Conservation (phyloP, 768 basidiomycete species). For the Amanita phalloides region DNA sequence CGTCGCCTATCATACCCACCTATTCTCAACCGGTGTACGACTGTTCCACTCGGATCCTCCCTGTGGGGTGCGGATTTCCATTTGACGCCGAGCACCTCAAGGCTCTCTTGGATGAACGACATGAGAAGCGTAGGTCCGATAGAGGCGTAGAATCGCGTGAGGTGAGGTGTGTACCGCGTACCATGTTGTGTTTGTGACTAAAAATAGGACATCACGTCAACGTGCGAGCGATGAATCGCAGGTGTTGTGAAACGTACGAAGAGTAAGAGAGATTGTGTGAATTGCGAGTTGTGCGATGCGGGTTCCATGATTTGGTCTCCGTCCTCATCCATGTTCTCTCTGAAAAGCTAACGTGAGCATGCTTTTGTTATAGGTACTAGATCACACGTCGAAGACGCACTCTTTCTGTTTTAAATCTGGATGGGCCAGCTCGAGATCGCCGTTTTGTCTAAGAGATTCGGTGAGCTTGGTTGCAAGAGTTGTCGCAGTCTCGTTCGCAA, state of each 20-base stretch:
- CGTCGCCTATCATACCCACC: conserved; percentile 60
- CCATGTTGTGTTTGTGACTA: conserved; percentile 82
- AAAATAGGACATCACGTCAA: not conserved
- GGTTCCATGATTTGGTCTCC: conserved; percentile 53
- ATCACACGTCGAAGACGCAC: conserved; percentile 16
- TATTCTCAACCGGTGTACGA: conserved; percentile 37
- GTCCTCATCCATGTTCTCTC: conserved; percentile 33
- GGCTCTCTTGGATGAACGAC: conserved; percentile 40
- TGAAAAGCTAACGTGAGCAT: not conserved
- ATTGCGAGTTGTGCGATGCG: conserved; percentile 50
- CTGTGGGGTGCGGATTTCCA: conserved; percentile 28
- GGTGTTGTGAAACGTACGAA: conserved; percentile 46
- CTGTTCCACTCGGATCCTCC: conserved; percentile 8
- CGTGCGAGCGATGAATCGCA: not conserved
- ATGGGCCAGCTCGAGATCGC: conserved; percentile 66
- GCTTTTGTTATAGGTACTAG: too few species aligned
- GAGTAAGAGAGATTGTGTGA: conserved; percentile 70
- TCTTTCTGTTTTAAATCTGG: conserved; percentile 29
- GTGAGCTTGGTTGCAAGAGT: conserved; percentile 65
- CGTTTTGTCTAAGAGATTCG: conserved; percentile 50
- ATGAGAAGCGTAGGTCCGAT: conserved; percentile 43
- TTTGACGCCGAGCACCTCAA: conserved; percentile 38
- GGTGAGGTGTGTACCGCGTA: conserved; percentile 56
- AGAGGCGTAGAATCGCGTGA: conserved; percentile 74
- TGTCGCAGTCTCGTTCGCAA: conserved; percentile 37